These are phyloP conservation scores for Tuber aestivum DNA, from an alignment of 495 filamentous ascomycete genomes.

Conservation along the genomic window DNA sequence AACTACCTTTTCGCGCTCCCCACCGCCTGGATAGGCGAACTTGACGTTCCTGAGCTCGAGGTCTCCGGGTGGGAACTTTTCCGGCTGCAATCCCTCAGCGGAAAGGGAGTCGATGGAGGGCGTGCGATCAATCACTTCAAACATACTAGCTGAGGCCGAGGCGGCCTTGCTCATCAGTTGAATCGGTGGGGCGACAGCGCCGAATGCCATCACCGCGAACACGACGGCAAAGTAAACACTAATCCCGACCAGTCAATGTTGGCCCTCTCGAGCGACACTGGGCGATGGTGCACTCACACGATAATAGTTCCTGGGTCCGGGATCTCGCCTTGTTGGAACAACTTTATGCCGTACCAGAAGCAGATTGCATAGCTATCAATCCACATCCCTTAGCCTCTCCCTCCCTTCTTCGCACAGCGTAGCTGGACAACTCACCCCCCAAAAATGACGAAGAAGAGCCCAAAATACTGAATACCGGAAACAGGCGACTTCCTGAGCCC, in stretches of 20 bases:
- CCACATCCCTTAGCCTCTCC: constrained; percentile 13
- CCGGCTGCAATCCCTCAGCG: constrained; percentile 45
- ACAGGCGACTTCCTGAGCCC: constrained; percentile 53
- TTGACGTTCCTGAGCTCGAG: constrained; percentile 56
- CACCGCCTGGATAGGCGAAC: constrained; percentile 56
- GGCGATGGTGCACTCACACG: constrained; percentile 45
- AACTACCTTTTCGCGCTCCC: constrained; percentile 25
- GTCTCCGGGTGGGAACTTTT: constrained; percentile 51
- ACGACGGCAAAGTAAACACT: constrained; percentile 54
- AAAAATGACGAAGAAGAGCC: constrained; percentile 34
- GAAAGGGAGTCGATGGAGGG: constrained; percentile 48
- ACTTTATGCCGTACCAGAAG: constrained; percentile 47
- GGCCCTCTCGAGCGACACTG: constrained; percentile 3
- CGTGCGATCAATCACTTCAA: constrained; percentile 52
- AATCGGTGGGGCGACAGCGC: constrained; percentile 51
- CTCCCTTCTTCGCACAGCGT: not conserved
- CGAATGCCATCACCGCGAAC: constrained; percentile 51
- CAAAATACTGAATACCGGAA: constrained; percentile 43
- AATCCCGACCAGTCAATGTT: constrained; percentile 20
- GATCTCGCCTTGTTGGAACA: constrained; percentile 46
- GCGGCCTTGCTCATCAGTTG: constrained; percentile 51
- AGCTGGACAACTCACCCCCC: constrained; percentile 24
- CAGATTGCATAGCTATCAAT: constrained; percentile 45
- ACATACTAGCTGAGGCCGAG: constrained; percentile 53
- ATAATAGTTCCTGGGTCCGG: constrained; percentile 49